phyloP scores from a whole-genome alignment of 495 filamentous ascomycete species.

The Penicillium daleae region DNA sequence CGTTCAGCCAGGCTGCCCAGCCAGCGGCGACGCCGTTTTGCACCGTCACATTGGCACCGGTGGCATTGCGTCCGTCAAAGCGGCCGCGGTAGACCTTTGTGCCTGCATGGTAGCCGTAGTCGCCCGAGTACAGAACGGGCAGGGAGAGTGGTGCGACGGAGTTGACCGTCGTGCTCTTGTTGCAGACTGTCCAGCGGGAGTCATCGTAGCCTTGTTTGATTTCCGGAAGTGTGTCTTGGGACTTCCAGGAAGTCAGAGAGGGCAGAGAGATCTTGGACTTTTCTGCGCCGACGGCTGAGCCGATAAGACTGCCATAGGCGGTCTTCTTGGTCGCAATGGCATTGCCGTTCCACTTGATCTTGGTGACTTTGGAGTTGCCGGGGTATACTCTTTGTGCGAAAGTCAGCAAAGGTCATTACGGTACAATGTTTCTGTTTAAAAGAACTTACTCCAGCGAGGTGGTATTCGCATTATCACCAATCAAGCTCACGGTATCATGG shows the following conservation, averaged over 20 bases:
- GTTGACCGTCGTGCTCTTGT: constrained; percentile 60
- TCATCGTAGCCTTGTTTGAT: constrained; percentile 64
- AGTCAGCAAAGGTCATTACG: not conserved
- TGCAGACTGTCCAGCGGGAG: constrained; percentile 61
- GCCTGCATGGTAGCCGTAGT: constrained; percentile 76
- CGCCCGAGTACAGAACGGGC: constrained; percentile 56
- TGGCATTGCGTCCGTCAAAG: constrained; percentile 57
- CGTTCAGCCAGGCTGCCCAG: constrained; percentile 58
- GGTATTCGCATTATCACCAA: constrained; percentile 67
- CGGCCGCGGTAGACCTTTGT: constrained; percentile 69
- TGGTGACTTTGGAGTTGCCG: constrained; percentile 43
- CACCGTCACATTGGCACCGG: constrained; percentile 58
- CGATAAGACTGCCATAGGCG: constrained; percentile 51
- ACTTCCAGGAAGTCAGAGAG: constrained; percentile 62
- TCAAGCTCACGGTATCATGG: constrained; percentile 54
- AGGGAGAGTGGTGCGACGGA: constrained; percentile 60
- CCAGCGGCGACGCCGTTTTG: constrained; percentile 66
- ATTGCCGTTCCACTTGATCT: constrained; percentile 60
- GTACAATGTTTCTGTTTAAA: not conserved
- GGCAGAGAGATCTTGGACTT: constrained; percentile 54
- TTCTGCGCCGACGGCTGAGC: constrained; percentile 48
- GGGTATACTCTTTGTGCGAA: constrained; percentile 49
- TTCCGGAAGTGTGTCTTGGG: constrained; percentile 69
- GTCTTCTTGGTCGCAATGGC: constrained; percentile 40
- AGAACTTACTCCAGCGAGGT: constrained; percentile 57